These are phyloP conservation scores for Tulasnella sp. DNA, from an alignment of 768 basidiomycete species.

Conservation along the genomic window DNA sequence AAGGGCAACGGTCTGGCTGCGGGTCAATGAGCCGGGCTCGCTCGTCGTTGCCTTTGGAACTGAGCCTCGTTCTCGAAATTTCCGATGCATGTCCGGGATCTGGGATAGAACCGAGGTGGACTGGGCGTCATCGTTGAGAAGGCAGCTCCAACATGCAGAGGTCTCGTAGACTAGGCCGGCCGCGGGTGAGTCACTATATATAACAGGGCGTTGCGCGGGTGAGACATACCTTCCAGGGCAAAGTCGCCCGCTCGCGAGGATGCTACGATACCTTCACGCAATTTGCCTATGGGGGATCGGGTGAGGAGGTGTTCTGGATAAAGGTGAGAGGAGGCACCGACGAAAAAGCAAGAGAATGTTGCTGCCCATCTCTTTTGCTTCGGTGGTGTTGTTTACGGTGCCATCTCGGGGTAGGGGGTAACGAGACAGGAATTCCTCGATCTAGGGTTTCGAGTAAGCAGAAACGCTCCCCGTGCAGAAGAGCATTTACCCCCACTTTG, in stretches of 20 bases:
- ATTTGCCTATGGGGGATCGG: conserved; percentile 4
- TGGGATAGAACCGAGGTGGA: conserved; percentile 17
- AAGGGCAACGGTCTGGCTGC: not conserved
- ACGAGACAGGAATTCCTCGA: conserved; percentile 13
- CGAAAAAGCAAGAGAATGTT: conserved; percentile 24
- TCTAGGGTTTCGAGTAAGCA: not conserved
- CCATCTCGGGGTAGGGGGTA: not conserved
- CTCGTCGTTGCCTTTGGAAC: not conserved
- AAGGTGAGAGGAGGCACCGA: not conserved
- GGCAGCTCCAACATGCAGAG: conserved; percentile 22
- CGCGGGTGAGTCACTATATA: not conserved
- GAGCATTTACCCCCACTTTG: conserved; percentile 5
- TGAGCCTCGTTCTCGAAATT: not conserved
- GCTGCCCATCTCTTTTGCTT: not conserved
- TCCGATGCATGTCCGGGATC: conserved; percentile 3
- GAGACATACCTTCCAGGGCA: conserved; percentile 12
- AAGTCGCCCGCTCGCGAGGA: conserved; percentile 14
- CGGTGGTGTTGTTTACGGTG: not conserved
- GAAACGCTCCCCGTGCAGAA: not conserved
- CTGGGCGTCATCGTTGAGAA: conserved; percentile 16
- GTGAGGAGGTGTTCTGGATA: not conserved
- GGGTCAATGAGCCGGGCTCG: not conserved
- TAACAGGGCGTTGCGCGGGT: not conserved
- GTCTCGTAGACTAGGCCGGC: conserved; percentile 12
- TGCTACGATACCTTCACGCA: conserved; percentile 22